Evolutionary conservation across 2,329 filamentous ascomycete species (phyloP), one percentile per base, ranked within the genome.

Genomic region (Immersiporthe knoxdaviesiana): DNA sequence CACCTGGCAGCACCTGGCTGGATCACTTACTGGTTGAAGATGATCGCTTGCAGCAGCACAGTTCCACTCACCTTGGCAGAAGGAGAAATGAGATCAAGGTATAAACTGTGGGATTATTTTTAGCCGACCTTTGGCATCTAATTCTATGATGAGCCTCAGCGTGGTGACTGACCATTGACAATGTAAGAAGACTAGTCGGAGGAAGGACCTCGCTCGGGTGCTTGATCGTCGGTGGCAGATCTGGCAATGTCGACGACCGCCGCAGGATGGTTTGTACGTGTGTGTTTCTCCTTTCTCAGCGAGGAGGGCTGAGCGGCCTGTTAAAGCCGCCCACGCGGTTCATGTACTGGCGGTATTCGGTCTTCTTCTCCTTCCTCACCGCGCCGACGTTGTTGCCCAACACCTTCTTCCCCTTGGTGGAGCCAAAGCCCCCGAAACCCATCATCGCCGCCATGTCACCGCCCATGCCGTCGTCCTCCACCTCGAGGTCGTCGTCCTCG

Each of bases 311-410:
- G 65, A 94, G 81, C 60, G 92, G 92, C 74, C 92, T 82, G 78
- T 95, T 96, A 83, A 96, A 96, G 7, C 92, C 92, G 68, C 92
- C 92, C 65, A 89, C 84, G 68, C 92, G 87, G 77, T 96, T 96
- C 89, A 99, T 99, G 80, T 99, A 99, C 86, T 99, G 96, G 74
- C 96, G 87, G 77, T 97, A 98, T 83, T 97, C 88, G 18, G 91
- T 92, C 88, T 93, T 94, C 88, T 97, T 97, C 82, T 96, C 93
- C 84, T 96, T 97, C 74, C 91, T 85, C 65, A 97, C 89, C 0
- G 85, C 93, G 67, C 92, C 94, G 56, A 91, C 88, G 77, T 94
- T 89, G 77, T 99, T 99, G 1, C 96, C 96, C 0, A 88, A 86
- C 1, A 99, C 90, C 77, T 97, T 97, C 67, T 91, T 93, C 70